Conservation (phyloP, 1,139 yeast species). For the Spencermartinsiella ligniputridi region DNA sequence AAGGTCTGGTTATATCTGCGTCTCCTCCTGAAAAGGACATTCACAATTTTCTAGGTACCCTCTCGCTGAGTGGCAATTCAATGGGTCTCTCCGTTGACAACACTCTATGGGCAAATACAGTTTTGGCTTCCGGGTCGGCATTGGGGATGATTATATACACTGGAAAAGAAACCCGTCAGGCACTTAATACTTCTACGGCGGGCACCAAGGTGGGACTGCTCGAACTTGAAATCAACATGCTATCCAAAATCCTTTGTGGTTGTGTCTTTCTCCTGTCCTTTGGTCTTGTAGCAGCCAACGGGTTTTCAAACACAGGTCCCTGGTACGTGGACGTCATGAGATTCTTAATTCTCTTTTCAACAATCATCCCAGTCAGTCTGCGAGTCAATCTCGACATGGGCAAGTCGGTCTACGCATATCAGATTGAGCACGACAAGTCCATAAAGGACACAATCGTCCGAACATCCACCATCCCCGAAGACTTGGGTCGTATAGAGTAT, state of each 20-base stretch:
- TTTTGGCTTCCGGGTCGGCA: slow-evolving; percentile 88
- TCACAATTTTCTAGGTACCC: slow-evolving; percentile 72
- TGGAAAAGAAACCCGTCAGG: slow-evolving; percentile 90
- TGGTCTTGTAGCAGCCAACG: slow-evolving; percentile 72
- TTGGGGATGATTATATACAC: slow-evolving; percentile 86
- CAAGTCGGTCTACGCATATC: slow-evolving; percentile 91
- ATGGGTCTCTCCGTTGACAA: slow-evolving; percentile 80
- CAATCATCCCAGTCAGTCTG: slow-evolving; percentile 93
- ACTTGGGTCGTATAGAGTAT: slow-evolving; percentile 92
- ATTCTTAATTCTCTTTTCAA: slow-evolving; percentile 83
- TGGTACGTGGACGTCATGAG: slow-evolving; percentile 94
- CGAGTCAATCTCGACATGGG: slow-evolving; percentile 94
- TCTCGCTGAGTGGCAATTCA: slow-evolving; percentile 51
- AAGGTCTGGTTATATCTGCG: slow-evolving; percentile 56
- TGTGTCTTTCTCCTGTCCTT: slow-evolving; percentile 79
- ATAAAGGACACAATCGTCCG: slow-evolving; percentile 89
- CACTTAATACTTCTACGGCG: slow-evolving; percentile 83
- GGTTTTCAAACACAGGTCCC: slow-evolving; percentile 48
- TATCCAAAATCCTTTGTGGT: slow-evolving; percentile 83
- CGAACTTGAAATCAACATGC: slow-evolving; percentile 82
- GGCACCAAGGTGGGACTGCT: slow-evolving; percentile 89
- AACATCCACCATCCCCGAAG: slow-evolving; percentile 97
- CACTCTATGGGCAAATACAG: slow-evolving; percentile 97
- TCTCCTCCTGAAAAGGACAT: slow-evolving; percentile 80
- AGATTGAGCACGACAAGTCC: slow-evolving; percentile 79